phyloP scores from a whole-genome alignment of 306 rosid genomes.

The Pyrus pyrifolia region DNA sequence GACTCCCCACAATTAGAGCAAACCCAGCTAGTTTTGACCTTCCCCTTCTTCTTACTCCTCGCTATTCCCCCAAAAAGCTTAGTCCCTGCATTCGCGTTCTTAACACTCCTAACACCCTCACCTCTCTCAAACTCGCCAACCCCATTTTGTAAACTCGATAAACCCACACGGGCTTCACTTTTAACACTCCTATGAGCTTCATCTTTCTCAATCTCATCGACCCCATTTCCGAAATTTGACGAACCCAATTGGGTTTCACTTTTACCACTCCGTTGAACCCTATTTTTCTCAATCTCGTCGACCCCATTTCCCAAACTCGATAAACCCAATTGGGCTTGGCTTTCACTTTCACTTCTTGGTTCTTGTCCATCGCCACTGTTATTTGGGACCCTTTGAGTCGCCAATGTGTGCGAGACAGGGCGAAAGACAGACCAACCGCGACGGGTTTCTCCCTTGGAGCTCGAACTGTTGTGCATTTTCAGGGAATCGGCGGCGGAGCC shows the following conservation, averaged over 20 bases:
- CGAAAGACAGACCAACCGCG: slow-evolving; percentile 42
- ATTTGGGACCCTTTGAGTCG: not conserved
- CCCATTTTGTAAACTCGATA: not conserved
- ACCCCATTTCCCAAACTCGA: not conserved
- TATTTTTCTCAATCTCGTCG: slow-evolving; percentile 3
- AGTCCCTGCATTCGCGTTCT: slow-evolving; percentile 21
- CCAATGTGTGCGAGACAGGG: slow-evolving; percentile 8
- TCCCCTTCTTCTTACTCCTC: slow-evolving; percentile 40
- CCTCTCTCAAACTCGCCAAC: not conserved
- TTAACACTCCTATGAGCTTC: slow-evolving; percentile 14
- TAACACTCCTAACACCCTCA: slow-evolving; percentile 15
- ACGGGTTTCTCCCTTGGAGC: not conserved
- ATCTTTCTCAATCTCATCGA: not conserved
- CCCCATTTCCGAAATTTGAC: not conserved
- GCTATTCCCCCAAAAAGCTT: not conserved
- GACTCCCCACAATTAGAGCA: slow-evolving; percentile 59
- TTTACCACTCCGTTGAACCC: slow-evolving; percentile 5
- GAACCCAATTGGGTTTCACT: not conserved
- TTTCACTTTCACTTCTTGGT: slow-evolving; percentile 1
- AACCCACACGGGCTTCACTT: slow-evolving; percentile 2
- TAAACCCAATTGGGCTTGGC: not conserved
- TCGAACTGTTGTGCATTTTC: slow-evolving; percentile 1
- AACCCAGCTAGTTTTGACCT: slow-evolving; percentile 53
- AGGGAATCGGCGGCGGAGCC: slow-evolving; percentile 9
- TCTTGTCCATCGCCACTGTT: slow-evolving; percentile 1